Conservation (phyloP, 129 eudicot genomes). For the Scalesia atractyloides region DNA sequence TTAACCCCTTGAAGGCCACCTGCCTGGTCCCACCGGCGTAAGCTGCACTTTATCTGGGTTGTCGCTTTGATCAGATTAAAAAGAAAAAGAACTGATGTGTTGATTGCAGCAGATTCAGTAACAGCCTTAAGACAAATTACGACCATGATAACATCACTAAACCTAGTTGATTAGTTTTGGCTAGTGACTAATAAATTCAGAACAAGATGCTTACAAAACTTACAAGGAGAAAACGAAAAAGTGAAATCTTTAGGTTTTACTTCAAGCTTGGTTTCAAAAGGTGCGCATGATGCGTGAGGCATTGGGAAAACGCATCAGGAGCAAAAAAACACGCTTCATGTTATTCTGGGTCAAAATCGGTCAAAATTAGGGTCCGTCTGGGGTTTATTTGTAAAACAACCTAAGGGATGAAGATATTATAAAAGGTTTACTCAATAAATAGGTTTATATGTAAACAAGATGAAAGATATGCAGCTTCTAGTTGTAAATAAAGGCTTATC, state of each 20-base stretch:
- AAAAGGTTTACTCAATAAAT: too few species aligned
- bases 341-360: too few species aligned
- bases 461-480: too few species aligned
- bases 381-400: too few species aligned
- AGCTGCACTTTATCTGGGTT: not conserved
- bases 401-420: too few species aligned
- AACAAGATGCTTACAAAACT: not conserved
- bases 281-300: too few species aligned
- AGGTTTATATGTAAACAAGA: too few species aligned
- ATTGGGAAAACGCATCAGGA: too few species aligned
- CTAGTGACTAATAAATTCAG: constrained; percentile 7
- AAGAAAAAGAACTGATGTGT: not conserved
- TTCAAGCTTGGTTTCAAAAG: not conserved
- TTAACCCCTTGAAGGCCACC: not conserved
- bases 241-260: not conserved
- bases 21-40: not conserved
- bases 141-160: constrained; percentile 15
- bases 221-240: not conserved
- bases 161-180: not conserved
- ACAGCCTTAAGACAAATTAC: not conserved
- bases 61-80: not conserved
- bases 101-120: constrained; percentile 1
- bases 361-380: too few species aligned
- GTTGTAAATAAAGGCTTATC: too few species aligned
- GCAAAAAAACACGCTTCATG: too few species aligned